Conservation (phyloP, 2,329 filamentous ascomycete species). For the Stemphylium lycopersici region DNA sequence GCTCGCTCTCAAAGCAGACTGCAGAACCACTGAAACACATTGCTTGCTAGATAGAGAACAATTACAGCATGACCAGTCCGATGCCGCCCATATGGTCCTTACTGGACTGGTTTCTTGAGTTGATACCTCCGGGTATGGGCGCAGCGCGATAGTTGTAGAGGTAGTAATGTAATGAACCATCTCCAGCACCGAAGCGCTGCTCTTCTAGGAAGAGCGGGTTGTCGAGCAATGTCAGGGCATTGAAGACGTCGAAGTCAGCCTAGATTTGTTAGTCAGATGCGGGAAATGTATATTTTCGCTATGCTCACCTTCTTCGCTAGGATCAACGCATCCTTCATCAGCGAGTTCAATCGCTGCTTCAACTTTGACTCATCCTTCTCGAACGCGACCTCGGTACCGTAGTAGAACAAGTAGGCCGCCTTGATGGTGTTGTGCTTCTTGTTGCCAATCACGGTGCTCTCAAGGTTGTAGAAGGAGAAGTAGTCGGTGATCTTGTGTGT, state of each 20-base stretch:
- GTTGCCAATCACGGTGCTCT: constrained; percentile 88
- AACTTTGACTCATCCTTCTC: constrained; percentile 62
- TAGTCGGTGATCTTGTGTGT: constrained; percentile 91
- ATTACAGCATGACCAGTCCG: constrained; percentile 81
- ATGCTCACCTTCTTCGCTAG: constrained; percentile 73
- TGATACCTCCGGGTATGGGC: constrained; percentile 83
- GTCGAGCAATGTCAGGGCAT: constrained; percentile 90
- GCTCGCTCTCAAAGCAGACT: not conserved
- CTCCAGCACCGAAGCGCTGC: constrained; percentile 92
- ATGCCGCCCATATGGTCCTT: constrained; percentile 81
- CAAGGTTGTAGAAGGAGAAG: constrained; percentile 94
- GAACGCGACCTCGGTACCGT: constrained; percentile 83
- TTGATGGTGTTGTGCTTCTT: constrained; percentile 78
- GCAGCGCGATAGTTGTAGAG: constrained; percentile 95
- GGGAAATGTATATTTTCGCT: not conserved
- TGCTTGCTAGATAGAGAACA: not conserved
- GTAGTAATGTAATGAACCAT: constrained; percentile 96
- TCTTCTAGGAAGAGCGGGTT: constrained; percentile 92
- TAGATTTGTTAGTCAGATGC: constrained; percentile 31
- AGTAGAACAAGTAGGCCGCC: constrained; percentile 97
- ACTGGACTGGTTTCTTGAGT: constrained; percentile 78
- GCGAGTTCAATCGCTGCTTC: constrained; percentile 77
- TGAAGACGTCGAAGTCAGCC: constrained; percentile 92
- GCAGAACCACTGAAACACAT: not conserved
- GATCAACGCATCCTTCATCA: constrained; percentile 86